These are phyloP conservation scores for Crepidotus variabilis DNA, from an alignment of 768 basidiomycete genomes.

Conservation along the genomic window DNA sequence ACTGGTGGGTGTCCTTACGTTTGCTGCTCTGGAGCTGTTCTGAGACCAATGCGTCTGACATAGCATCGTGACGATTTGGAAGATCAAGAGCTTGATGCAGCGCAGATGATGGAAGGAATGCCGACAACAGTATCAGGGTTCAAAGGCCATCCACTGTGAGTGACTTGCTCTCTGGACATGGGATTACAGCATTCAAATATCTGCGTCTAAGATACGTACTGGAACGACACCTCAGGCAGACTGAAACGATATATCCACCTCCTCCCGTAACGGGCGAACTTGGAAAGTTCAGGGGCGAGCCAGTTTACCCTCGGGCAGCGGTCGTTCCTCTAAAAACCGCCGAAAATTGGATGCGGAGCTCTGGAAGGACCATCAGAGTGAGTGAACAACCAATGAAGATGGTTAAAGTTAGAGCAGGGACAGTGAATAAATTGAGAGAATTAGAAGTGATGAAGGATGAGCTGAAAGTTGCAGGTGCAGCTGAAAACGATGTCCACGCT, in stretches of 20 bases:
- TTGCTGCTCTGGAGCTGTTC: slow-evolving; percentile 1
- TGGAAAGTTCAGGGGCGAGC: slow-evolving; percentile 89
- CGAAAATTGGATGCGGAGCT: slow-evolving; percentile 90
- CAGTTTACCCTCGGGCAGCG: slow-evolving; percentile 83
- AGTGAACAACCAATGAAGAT: slow-evolving; percentile 86
- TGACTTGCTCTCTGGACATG: slow-evolving; percentile 6
- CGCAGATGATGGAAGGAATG: slow-evolving; percentile 87
- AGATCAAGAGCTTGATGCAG: slow-evolving; percentile 79
- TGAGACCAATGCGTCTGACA: slow-evolving; percentile 13
- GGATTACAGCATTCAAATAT: not conserved
- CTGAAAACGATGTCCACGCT: slow-evolving; percentile 24
- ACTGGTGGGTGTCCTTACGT: slow-evolving; percentile 51
- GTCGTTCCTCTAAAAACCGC: slow-evolving; percentile 86
- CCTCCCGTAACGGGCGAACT: slow-evolving; percentile 61
- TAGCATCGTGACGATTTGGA: slow-evolving; percentile 92
- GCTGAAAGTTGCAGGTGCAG: slow-evolving; percentile 31
- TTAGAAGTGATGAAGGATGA: slow-evolving; percentile 44
- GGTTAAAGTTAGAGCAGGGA: slow-evolving; percentile 82
- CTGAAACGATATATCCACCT: slow-evolving; percentile 79
- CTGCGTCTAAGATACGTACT: slow-evolving; percentile 51
- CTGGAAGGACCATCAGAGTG: slow-evolving; percentile 67
- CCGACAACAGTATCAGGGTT: slow-evolving; percentile 87
- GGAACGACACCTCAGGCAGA: slow-evolving; percentile 81
- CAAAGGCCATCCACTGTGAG: slow-evolving; percentile 92
- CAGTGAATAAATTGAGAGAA: slow-evolving; percentile 74